Evolutionary conservation across 192 early-diverging fungal genomes (phyloP).

Genomic region (Radiomyces spectabilis): DNA sequence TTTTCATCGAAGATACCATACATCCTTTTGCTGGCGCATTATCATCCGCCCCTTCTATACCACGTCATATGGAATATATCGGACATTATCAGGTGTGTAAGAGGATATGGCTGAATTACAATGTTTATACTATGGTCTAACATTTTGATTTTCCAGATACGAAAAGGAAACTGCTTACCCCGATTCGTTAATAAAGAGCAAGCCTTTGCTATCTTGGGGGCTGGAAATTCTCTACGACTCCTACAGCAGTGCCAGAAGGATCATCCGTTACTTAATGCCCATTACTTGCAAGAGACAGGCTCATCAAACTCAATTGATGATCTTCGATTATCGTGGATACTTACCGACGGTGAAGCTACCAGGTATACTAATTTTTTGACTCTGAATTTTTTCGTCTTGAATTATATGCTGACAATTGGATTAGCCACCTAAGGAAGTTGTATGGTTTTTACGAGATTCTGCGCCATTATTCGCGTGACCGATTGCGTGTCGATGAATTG

Average conservation of each 20-base stretch:
- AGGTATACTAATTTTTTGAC: too few relatives aligned
- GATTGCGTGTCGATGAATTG: too few relatives aligned
- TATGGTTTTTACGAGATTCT: too few relatives aligned
- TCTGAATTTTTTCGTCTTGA: too few relatives aligned
- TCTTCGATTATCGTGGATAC: too few relatives aligned
- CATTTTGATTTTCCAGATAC: conserved; percentile 7
- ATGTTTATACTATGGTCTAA: background rate
- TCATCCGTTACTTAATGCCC: conserved; percentile 23
- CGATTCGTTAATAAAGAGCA: conserved; percentile 20
- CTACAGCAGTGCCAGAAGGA: conserved; percentile 20
- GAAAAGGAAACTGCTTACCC: background rate
- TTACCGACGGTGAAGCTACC: background rate
- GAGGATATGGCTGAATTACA: background rate
- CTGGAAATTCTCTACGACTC: conserved; percentile 35
- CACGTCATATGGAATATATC: conserved; percentile 13
- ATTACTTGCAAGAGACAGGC: background rate
- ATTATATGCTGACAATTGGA: too few relatives aligned
- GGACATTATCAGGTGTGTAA: background rate
- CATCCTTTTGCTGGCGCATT: conserved; percentile 13
- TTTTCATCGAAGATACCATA: conserved; percentile 21
- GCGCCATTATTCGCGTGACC: too few relatives aligned
- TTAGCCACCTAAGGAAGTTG: too few relatives aligned
- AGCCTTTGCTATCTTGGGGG: conserved; percentile 23
- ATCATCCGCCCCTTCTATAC: too few relatives aligned
- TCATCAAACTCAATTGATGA: background rate